Evolutionary conservation across 169 alveolate genomes (phyloP).

Genomic region (Amoebophrya sp.): DNA sequence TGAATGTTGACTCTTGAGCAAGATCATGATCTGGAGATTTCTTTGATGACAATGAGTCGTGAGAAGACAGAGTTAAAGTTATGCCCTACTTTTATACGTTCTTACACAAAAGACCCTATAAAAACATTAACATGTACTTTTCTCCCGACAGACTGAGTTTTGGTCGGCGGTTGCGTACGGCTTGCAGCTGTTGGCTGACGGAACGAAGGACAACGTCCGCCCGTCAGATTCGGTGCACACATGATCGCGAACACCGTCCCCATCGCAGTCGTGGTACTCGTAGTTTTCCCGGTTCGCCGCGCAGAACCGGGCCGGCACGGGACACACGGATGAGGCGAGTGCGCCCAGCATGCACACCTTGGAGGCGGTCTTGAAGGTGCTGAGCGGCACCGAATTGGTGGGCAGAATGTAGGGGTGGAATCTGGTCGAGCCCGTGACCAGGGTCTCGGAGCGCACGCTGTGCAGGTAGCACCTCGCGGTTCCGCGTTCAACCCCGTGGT

Average conservation of each 20-base stretch:
- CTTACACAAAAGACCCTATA: too few relatives aligned
- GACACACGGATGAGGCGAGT: background rate
- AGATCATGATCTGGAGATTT: too few relatives aligned
- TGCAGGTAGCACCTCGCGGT: background rate
- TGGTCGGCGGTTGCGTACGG: too few relatives aligned
- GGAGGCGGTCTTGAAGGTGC: background rate
- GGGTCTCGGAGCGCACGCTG: background rate
- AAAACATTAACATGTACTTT: too few relatives aligned
- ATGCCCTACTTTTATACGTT: too few relatives aligned
- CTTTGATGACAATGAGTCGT: too few relatives aligned
- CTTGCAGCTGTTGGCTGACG: too few relatives aligned
- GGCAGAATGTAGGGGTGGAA: background rate
- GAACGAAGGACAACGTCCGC: too few relatives aligned
- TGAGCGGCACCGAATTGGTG: background rate
- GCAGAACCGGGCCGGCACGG: background rate
- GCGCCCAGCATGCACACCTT: background rate
- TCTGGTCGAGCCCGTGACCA: too few relatives aligned
- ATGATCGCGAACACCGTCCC: background rate
- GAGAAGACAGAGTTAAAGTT: too few relatives aligned
- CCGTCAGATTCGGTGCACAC: background rate
- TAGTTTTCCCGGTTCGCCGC: background rate
- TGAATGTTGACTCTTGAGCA: too few relatives aligned
- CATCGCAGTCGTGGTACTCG: background rate
- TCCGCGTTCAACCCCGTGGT: background rate
- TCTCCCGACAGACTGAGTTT: too few relatives aligned